These are phyloP conservation scores for Ophiocordyceps robertsii DNA, from an alignment of 2,329 filamentous ascomycete species.

Conservation along the genomic window DNA sequence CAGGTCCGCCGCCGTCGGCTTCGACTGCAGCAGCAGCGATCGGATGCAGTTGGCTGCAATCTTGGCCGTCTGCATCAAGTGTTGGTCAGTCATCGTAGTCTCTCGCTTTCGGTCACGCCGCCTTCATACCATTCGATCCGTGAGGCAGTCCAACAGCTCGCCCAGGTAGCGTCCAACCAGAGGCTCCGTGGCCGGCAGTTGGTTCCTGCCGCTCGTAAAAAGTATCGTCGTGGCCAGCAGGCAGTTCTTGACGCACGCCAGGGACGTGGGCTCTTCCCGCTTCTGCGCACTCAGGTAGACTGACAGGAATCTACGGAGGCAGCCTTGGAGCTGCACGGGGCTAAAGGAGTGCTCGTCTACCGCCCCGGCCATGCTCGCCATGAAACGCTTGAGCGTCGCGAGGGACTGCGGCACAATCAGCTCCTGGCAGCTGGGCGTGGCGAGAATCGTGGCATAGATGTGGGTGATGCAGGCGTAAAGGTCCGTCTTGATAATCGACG, in stretches of 20 bases:
- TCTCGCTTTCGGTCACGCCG: not conserved
- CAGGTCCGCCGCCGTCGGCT: slow-evolving; percentile 52
- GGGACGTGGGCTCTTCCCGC: slow-evolving; percentile 58
- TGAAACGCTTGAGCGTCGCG: slow-evolving; percentile 83
- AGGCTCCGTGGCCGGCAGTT: slow-evolving; percentile 61
- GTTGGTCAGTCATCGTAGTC: not conserved
- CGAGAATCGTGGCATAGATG: slow-evolving; percentile 87
- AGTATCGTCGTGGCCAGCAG: slow-evolving; percentile 81
- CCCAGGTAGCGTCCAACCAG: slow-evolving; percentile 63
- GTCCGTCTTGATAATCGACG: slow-evolving; percentile 90
- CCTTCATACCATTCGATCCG: slow-evolving; percentile 52
- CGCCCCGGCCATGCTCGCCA: slow-evolving; percentile 54
- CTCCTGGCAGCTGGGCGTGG: slow-evolving; percentile 71
- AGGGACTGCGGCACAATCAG: slow-evolving; percentile 81
- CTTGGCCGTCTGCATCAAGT: slow-evolving; percentile 51
- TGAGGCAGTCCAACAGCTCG: slow-evolving; percentile 75
- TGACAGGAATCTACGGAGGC: slow-evolving; percentile 67
- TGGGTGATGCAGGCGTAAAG: slow-evolving; percentile 93
- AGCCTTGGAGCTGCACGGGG: slow-evolving; percentile 63
- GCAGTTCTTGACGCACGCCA: slow-evolving; percentile 86
- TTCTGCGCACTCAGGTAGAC: slow-evolving; percentile 68
- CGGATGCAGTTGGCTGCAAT: slow-evolving; percentile 84
- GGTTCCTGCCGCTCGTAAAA: slow-evolving; percentile 65
- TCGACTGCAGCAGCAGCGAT: slow-evolving; percentile 59
- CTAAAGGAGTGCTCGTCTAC: slow-evolving; percentile 34